Conservation (phyloP, 2,329 filamentous ascomycete species). For the Cladorrhinum sp. region DNA sequence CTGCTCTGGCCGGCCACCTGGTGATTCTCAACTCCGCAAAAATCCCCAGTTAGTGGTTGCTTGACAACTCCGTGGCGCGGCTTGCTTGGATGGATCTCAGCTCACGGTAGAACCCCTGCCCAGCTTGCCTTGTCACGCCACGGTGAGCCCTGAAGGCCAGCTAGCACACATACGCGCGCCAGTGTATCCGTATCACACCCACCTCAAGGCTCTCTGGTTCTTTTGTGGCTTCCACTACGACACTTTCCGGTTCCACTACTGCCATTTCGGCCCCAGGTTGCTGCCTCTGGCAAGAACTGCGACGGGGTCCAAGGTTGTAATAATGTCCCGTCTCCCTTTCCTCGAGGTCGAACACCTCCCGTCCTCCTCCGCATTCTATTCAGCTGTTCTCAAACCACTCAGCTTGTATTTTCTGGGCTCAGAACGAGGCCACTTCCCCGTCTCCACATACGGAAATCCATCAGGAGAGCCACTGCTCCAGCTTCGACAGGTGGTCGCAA, state of each 20-base stretch:
- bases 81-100: conserved; percentile 24
- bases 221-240: conserved; percentile 10
- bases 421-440: conserved; percentile 29
- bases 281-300: conserved; percentile 3
- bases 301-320: conserved; percentile 16
- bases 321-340: conserved; percentile 43
- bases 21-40: neutral
- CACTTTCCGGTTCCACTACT: conserved; percentile 5
- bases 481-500: conserved; percentile 40
- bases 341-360: conserved; percentile 72
- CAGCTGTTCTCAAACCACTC: conserved; percentile 72
- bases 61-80: conserved; percentile 14
- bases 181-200: conserved; percentile 4
- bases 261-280: conserved; percentile 11
- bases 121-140: conserved; percentile 21
- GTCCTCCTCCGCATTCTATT: conserved; percentile 79
- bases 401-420: conserved; percentile 66
- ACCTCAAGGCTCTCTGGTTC: neutral
- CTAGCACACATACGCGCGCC: neutral
- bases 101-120: conserved; percentile 13
- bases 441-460: conserved; percentile 43
- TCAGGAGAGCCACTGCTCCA: conserved; percentile 42
- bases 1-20: too few species aligned
- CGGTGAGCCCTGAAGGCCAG: conserved; percentile 11
- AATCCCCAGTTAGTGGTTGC: neutral